These are phyloP conservation scores for Leishmania braziliensis DNA, from an alignment of 208 protist species.

Conservation along the genomic window DNA sequence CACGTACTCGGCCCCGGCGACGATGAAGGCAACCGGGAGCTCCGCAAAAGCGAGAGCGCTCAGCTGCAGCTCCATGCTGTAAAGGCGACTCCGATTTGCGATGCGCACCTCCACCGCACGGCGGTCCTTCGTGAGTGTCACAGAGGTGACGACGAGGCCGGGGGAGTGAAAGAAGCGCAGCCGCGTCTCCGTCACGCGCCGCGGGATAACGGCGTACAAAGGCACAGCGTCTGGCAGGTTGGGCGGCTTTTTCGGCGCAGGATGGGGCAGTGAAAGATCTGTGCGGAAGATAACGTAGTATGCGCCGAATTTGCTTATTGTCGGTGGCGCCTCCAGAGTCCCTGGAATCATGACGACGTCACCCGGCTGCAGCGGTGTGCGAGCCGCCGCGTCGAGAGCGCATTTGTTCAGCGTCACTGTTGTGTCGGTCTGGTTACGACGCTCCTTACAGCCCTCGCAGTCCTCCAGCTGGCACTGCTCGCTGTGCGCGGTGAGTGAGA, in stretches of 20 bases:
- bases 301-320: conserved; percentile 48
- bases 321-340: conserved; percentile 52
- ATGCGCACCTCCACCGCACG: conserved; percentile 78
- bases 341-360: conserved; percentile 66
- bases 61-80: conserved; percentile 82
- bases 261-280: conserved; percentile 68
- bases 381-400: conserved; percentile 36
- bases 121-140: conserved; percentile 66
- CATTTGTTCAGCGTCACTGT: conserved; percentile 64
- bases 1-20: conserved; percentile 77
- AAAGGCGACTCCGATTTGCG: conserved; percentile 65
- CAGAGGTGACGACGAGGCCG: conserved; percentile 57
- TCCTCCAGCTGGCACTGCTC: conserved; percentile 82
- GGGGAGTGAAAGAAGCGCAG: conserved; percentile 81
- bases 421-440: conserved; percentile 34
- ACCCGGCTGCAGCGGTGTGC: conserved; percentile 56
- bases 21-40: conserved; percentile 68
- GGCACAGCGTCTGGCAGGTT: conserved; percentile 81
- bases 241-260: conserved; percentile 53
- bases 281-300: conserved; percentile 82
- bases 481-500: conserved; percentile 81
- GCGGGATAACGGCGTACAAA: conserved; percentile 86
- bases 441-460: conserved; percentile 84
- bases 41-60: conserved; percentile 59
- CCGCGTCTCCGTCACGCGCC: conserved; percentile 81